These are phyloP conservation scores for Macrolepiota fuliginosa DNA, from an alignment of 768 basidiomycete species.

Conservation along the genomic window DNA sequence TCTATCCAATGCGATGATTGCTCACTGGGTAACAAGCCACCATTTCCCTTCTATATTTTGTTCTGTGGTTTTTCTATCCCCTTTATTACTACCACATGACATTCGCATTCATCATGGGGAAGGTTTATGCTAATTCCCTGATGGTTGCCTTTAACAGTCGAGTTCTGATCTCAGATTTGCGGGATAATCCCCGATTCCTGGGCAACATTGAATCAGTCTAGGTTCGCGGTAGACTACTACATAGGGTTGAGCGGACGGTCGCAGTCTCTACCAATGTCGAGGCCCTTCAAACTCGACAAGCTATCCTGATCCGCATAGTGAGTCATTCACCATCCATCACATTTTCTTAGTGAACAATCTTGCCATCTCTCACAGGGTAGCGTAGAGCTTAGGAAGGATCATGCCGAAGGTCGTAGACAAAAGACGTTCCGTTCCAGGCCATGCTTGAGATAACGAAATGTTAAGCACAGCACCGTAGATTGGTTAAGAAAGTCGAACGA, in stretches of 20 bases:
- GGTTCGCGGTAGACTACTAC: too few species aligned
- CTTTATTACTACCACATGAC: conserved; percentile 28
- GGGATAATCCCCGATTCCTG: neutral
- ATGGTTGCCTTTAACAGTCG: conserved; percentile 32
- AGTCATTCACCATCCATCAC: too few species aligned
- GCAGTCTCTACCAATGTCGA: too few species aligned
- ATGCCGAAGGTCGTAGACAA: conserved; percentile 28
- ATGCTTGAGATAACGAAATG: conserved; percentile 31
- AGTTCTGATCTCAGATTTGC: conserved; percentile 3
- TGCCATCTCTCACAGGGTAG: neutral
- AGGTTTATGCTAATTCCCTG: conserved; percentile 33
- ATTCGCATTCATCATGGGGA: conserved; percentile 31
- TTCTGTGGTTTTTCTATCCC: conserved; percentile 27
- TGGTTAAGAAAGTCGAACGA: neutral
- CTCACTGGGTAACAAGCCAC: conserved; percentile 20
- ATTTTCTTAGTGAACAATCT: too few species aligned
- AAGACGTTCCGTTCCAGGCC: conserved; percentile 21
- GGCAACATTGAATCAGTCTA: too few species aligned
- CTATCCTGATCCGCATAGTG: too few species aligned
- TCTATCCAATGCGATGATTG: neutral
- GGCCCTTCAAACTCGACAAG: too few species aligned
- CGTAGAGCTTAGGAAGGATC: conserved; percentile 27
- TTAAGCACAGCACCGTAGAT: conserved; percentile 30
- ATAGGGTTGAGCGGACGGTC: too few species aligned
- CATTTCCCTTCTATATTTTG: conserved; percentile 26